Conservation (phyloP, 2,329 filamentous ascomycete genomes). For the Botryosphaeria agaves region DNA sequence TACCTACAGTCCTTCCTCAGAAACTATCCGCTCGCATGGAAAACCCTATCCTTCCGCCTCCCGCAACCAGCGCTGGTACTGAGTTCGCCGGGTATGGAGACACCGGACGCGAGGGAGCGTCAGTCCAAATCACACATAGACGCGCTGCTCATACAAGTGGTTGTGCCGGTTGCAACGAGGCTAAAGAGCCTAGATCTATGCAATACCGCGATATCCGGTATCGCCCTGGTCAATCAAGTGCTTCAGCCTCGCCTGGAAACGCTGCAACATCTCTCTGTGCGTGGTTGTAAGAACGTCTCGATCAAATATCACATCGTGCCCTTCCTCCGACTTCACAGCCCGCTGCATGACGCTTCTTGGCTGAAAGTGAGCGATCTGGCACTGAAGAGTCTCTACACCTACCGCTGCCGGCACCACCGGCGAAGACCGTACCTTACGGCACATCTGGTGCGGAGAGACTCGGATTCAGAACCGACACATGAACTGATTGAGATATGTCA, state of each 20-base stretch:
- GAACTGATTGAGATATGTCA: slow-evolving; percentile 42
- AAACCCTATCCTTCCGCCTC: slow-evolving; percentile 40
- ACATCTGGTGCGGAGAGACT: slow-evolving; percentile 36
- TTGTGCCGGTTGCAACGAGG: slow-evolving; percentile 38
- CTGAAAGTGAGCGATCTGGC: slow-evolving; percentile 27
- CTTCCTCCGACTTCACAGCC: slow-evolving; percentile 27
- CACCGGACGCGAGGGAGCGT: slow-evolving; percentile 21
- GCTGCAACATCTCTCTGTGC: slow-evolving; percentile 40
- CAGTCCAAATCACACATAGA: slow-evolving; percentile 42
- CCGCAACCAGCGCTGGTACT: slow-evolving; percentile 20
- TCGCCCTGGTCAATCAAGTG: slow-evolving; percentile 36
- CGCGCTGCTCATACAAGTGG: slow-evolving; percentile 36
- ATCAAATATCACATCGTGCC: slow-evolving; percentile 47
- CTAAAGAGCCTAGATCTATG: slow-evolving; percentile 40
- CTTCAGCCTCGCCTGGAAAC: slow-evolving; percentile 35
- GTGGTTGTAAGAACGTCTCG: slow-evolving; percentile 46
- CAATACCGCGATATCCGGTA: slow-evolving; percentile 42
- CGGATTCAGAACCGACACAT: slow-evolving; percentile 42
- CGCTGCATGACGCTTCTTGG: slow-evolving; percentile 21
- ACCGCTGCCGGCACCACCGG: slow-evolving; percentile 44
- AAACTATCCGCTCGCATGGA: slow-evolving; percentile 42
- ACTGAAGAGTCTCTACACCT: slow-evolving; percentile 42
- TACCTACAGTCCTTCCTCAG: slow-evolving; percentile 37
- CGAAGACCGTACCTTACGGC: slow-evolving; percentile 40
- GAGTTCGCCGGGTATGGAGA: slow-evolving; percentile 20